Conservation (phyloP, 805 yeast species). For the Cyberlindnera mississippiensis region DNA sequence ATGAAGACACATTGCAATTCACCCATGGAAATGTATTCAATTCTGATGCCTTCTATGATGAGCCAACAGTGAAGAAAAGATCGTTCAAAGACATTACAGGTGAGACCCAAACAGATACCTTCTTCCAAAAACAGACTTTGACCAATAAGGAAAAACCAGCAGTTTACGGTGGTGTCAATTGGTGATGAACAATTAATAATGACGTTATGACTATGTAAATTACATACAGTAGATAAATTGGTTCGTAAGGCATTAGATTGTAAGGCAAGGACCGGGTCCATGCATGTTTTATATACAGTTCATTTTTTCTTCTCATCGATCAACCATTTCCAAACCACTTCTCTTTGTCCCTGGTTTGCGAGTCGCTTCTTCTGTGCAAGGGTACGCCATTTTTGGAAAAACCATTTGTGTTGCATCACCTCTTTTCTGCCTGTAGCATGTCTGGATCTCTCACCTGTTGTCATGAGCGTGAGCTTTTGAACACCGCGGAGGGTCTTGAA, state of each 20-base stretch:
- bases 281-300: slow-evolving; percentile 1
- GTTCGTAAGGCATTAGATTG: slow-evolving; percentile 1
- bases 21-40: too few species aligned
- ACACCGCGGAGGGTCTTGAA: slow-evolving; percentile 56
- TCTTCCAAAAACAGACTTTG: too few species aligned
- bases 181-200: background rate
- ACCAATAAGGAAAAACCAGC: too few species aligned
- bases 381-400: slow-evolving; percentile 16
- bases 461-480: slow-evolving; percentile 62
- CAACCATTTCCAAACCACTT: slow-evolving; percentile 54
- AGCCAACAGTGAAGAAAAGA: too few species aligned
- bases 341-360: slow-evolving; percentile 32
- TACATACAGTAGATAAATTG: background rate
- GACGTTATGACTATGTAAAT: too few species aligned
- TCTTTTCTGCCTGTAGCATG: background rate
- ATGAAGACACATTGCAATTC: too few species aligned
- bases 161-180: too few species aligned
- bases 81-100: too few species aligned
- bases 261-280: too few species aligned
- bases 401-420: slow-evolving; percentile 1
- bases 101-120: too few species aligned
- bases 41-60: too few species aligned
- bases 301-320: slow-evolving; percentile 40
- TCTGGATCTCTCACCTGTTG: slow-evolving; percentile 17
- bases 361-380: slow-evolving; percentile 1